phyloP scores from a whole-genome alignment of 148 eudicot species.

The Spergularia marina region DNA sequence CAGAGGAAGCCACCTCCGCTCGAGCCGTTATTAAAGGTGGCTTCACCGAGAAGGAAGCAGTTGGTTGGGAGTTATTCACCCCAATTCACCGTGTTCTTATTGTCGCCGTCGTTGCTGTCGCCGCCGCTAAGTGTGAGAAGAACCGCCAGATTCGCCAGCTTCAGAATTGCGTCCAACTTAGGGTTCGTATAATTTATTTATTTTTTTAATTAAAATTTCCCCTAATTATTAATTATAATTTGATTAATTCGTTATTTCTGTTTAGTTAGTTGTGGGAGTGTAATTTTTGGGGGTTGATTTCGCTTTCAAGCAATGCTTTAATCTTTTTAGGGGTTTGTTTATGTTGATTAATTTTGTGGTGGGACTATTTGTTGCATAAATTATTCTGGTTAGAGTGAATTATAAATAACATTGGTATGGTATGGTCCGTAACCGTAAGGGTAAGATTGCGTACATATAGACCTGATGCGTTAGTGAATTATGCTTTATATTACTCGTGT shows the following conservation, averaged over 20 bases:
- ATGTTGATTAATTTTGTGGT: neutral
- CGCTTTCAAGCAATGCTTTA: neutral
- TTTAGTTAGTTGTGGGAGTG: neutral
- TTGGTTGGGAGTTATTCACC: slow-evolving; percentile 76
- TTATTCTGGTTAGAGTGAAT: neutral
- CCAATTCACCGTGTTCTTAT: slow-evolving; percentile 73
- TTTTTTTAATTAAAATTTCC: too few species aligned
- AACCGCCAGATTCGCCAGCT: slow-evolving; percentile 52
- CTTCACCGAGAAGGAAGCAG: slow-evolving; percentile 40
- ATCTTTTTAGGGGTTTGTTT: neutral
- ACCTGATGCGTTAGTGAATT: too few species aligned
- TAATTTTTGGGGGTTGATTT: slow-evolving; percentile 3
- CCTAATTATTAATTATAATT: neutral
- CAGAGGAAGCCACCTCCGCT: slow-evolving; percentile 72
- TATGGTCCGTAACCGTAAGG: neutral
- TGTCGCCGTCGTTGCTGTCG: slow-evolving; percentile 71
- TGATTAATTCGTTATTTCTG: neutral
- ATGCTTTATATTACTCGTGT: neutral
- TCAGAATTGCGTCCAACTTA: slow-evolving; percentile 51
- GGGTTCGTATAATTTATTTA: slow-evolving; percentile 47
- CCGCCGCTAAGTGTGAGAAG: slow-evolving; percentile 49
- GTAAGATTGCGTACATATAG: neutral
- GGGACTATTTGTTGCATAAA: neutral
- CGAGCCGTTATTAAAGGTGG: slow-evolving; percentile 46
- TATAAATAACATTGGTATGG: neutral